Conservation (phyloP, 2,329 filamentous ascomycete genomes). For the Curvularia lunata region DNA sequence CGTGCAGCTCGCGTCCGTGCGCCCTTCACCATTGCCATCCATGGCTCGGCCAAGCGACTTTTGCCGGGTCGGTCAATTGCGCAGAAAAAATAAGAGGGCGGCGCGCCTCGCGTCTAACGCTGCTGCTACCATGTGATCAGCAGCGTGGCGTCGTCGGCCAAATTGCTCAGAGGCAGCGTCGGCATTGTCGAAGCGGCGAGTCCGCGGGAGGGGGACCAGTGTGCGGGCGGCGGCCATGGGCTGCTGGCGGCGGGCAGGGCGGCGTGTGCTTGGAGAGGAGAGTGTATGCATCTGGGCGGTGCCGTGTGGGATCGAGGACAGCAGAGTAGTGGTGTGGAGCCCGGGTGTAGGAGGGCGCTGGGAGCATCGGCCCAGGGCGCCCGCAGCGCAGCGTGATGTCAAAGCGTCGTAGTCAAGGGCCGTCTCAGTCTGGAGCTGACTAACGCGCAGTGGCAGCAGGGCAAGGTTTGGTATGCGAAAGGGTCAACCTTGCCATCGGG, state of each 20-base stretch:
- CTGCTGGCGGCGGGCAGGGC: neutral
- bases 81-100: slow-evolving; percentile 3
- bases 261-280: too few relatives aligned
- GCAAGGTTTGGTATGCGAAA: slow-evolving; percentile 23
- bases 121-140: slow-evolving; percentile 22
- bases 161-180: slow-evolving; percentile 20
- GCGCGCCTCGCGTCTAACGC: slow-evolving; percentile 14
- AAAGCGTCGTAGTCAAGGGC: slow-evolving; percentile 16
- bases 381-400: slow-evolving; percentile 1
- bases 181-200: slow-evolving; percentile 5
- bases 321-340: neutral
- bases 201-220: slow-evolving; percentile 10
- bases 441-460: slow-evolving; percentile 10
- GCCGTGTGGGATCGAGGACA: neutral
- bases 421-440: slow-evolving; percentile 16
- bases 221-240: neutral
- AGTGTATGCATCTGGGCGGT: too few relatives aligned
- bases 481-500: slow-evolving; percentile 31
- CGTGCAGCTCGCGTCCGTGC: slow-evolving; percentile 2
- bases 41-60: slow-evolving; percentile 10
- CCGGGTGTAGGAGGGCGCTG: too few relatives aligned
- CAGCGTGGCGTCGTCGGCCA: slow-evolving; percentile 27
- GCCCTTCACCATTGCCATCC: neutral
- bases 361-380: neutral
- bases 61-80: slow-evolving; percentile 9